Base-by-base conservation (phyloP, 768 basidiomycete species). In the Suillus decipiens region DNA sequence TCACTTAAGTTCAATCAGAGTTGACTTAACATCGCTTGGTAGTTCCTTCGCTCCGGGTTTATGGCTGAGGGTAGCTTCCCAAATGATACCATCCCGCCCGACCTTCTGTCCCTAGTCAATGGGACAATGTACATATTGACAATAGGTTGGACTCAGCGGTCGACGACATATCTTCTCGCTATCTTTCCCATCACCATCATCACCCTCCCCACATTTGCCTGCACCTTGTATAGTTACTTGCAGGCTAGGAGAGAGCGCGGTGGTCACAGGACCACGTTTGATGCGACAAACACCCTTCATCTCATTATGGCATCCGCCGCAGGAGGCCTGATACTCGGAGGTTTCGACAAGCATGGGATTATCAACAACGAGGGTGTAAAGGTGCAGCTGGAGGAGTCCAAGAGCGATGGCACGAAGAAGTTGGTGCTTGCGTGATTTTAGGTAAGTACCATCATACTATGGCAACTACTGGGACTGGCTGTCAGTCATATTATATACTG, bases 21-120 rank as follows among this genome's bases (percentile, higher is more conserved):
- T 56, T 28, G 34, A 36, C 15, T 15, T 61, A 33, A n/a, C 15
- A 12, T 37, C 15, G 10, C 7, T 17, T 33, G n/a, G 33, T 36
- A 63, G 62, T 63, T 50, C n/a, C 56, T 58, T 3, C 62, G 62
- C 22, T 41, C 62, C 5, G 56, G 62, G 15, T 63, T 36, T 24
- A 57, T 56, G 34, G 34, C 9, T 10, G 34, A 9, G 34, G 34
- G 34, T 10, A 36, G 34, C 34, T 36, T 36, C 34, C 6, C 34
- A 5, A 9, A 34, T 36, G 10, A 36, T 36, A 9, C 1, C 1
- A 36, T 36, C 34, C 34, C 34, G 1, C 8, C 9, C 9, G 6
- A 9, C 34, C 34, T 36, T 9, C 1, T 1, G 9, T 36, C 34
- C 34, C 34, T 1, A 36, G 34, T 36, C 34, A 36, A 36, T 36